Evolutionary conservation across 345 rosid species (phyloP).

Genomic region (Crucihimalaya himalaica): DNA sequence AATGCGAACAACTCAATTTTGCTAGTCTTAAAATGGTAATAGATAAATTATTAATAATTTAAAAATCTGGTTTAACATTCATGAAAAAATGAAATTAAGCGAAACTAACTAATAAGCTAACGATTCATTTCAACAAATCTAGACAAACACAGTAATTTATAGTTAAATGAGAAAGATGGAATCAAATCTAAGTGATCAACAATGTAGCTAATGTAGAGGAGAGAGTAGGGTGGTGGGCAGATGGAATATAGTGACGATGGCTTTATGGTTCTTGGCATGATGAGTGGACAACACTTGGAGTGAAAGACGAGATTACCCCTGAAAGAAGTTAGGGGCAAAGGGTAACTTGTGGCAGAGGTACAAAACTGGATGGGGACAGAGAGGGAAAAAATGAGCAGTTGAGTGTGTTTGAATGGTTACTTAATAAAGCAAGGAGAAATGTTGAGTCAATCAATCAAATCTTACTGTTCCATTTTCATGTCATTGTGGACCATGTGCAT

Average conservation of each 20-base stretch:
- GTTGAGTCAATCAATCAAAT: constrained; percentile 43
- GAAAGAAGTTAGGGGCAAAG: constrained; percentile 22
- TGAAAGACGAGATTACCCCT: constrained; percentile 44
- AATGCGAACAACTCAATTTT: no score
- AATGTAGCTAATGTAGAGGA: constrained; percentile 21
- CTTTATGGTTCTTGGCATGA: constrained; percentile 19
- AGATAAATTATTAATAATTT: no score
- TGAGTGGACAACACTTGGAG: constrained; percentile 61
- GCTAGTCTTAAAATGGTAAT: no score
- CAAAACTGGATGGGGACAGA: constrained; percentile 40
- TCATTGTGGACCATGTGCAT: constrained; percentile 34
- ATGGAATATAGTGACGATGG: constrained; percentile 31
- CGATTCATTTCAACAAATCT: background rate
- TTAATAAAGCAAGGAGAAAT: constrained; percentile 38
- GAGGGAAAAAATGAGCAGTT: constrained; percentile 34
- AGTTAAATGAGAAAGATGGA: constrained; percentile 20
- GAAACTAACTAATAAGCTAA: background rate
- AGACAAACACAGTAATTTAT: constrained; percentile 29
- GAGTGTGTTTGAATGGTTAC: constrained; percentile 39
- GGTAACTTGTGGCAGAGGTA: constrained; percentile 43
- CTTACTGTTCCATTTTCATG: constrained; percentile 35
- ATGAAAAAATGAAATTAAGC: no score
- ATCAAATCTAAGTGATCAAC: constrained; percentile 18
- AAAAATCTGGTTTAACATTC: no score
- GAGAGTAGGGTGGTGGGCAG: constrained; percentile 20